These are phyloP conservation scores for Spathaspora boniae DNA, from an alignment of 805 yeast genomes.

Conservation along the genomic window DNA sequence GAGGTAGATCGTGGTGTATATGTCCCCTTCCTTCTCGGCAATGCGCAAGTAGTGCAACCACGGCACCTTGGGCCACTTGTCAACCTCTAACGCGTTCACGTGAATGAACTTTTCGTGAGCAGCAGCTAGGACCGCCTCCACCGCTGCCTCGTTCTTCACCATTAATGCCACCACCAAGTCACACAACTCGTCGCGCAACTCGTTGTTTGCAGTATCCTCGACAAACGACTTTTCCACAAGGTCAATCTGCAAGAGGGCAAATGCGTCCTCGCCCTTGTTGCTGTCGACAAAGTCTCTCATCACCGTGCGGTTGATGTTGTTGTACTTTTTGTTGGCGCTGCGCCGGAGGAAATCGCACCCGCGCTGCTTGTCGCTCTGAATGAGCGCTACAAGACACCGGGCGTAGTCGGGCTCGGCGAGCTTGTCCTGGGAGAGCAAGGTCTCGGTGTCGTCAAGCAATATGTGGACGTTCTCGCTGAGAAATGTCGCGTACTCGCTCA, in stretches of 20 bases:
- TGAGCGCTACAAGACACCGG: conserved; percentile 27
- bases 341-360: conserved; percentile 31
- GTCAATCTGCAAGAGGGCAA: conserved; percentile 31
- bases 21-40: conserved; percentile 23
- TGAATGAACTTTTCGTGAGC: conserved; percentile 24
- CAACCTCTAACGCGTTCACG: conserved; percentile 24
- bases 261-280: conserved; percentile 17
- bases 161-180: conserved; percentile 22
- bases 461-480: conserved; percentile 6
- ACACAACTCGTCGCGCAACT: conserved; percentile 21
- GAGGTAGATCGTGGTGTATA: conserved; percentile 24
- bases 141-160: conserved; percentile 14
- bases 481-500: conserved; percentile 2
- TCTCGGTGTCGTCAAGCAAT: conserved; percentile 4
- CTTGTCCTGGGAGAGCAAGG: conserved; percentile 9
- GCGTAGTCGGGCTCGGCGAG: conserved; percentile 24
- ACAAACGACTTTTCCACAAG: conserved; percentile 28
- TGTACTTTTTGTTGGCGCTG: conserved; percentile 22
- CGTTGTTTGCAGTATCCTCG: conserved; percentile 14
- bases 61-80: conserved; percentile 34
- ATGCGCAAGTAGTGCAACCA: conserved; percentile 35
- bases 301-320: conserved; percentile 26
- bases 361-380: conserved; percentile 23
- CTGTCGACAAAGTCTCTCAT: conserved; percentile 26
- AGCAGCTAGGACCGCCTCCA: conserved; percentile 24